These are phyloP conservation scores for Penicillium sp. DNA, from an alignment of 2,329 filamentous ascomycete genomes.

Conservation along the genomic window DNA sequence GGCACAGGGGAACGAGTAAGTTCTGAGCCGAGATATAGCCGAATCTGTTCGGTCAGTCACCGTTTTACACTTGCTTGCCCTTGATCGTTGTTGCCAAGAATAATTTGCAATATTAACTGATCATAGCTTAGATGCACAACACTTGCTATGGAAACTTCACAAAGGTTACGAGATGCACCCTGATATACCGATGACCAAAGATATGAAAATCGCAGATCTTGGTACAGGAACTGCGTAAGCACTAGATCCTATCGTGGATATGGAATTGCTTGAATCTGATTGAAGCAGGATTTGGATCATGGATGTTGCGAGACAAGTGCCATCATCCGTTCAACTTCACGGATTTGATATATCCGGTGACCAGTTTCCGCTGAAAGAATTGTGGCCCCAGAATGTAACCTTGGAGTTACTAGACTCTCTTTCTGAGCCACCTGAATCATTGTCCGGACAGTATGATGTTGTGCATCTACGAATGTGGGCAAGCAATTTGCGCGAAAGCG, in stretches of 20 bases:
- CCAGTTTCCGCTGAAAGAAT: slow-evolving; percentile 14
- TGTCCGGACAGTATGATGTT: slow-evolving; percentile 22
- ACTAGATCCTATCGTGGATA: neutral
- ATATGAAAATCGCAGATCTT: slow-evolving; percentile 19
- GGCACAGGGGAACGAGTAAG: slow-evolving; percentile 1
- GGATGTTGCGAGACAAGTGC: slow-evolving; percentile 11
- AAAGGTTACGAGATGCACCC: slow-evolving; percentile 16
- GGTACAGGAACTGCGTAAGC: slow-evolving; percentile 17
- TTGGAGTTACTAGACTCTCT: slow-evolving; percentile 16
- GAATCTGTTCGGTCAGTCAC: slow-evolving; percentile 1
- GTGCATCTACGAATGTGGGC: slow-evolving; percentile 22
- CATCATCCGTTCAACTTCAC: slow-evolving; percentile 10
- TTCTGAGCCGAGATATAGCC: slow-evolving; percentile 2
- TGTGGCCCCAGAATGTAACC: slow-evolving; percentile 15
- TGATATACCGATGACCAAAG: slow-evolving; percentile 8
- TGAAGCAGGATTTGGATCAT: slow-evolving; percentile 16
- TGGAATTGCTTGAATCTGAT: neutral
- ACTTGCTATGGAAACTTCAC: slow-evolving; percentile 19
- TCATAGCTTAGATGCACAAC: slow-evolving; percentile 15
- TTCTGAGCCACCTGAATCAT: slow-evolving; percentile 7
- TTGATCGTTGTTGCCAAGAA: too few species aligned
- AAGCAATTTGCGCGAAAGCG: slow-evolving; percentile 6
- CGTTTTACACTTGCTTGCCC: too few species aligned
- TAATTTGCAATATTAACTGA: neutral
- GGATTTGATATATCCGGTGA: slow-evolving; percentile 21